Conservation (phyloP, 208 protist genomes). For the Leishmania amazonensis region DNA sequence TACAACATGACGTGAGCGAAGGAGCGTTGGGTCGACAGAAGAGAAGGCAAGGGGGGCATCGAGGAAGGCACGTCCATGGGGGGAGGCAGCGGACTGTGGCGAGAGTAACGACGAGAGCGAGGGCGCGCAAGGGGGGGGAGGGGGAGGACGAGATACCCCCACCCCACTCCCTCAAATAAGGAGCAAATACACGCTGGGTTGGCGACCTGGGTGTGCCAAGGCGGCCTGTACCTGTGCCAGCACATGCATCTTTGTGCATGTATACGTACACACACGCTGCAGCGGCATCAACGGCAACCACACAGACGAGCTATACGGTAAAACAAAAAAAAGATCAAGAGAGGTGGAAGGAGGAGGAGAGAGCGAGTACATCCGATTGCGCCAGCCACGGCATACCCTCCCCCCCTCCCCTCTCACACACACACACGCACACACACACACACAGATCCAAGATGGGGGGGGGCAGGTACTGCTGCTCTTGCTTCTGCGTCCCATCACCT, state of each 20-base stretch:
- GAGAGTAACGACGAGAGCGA: background rate
- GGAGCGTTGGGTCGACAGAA: no score
- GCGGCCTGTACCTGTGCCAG: background rate
- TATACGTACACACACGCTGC: background rate
- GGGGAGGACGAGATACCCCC: background rate
- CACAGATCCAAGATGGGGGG: background rate
- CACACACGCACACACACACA: background rate
- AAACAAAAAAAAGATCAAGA: background rate
- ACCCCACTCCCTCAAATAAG: background rate
- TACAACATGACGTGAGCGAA: no score
- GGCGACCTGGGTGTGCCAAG: background rate
- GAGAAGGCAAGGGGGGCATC: no score
- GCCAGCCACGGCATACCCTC: background rate
- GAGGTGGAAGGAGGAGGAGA: background rate
- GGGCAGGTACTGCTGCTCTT: background rate
- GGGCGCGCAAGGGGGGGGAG: background rate
- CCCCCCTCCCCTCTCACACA: no score
- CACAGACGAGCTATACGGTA: background rate
- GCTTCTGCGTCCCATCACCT: background rate
- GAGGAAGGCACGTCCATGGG: no score
- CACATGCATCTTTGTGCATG: background rate
- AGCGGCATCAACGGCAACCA: background rate
- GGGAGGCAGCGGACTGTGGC: no score
- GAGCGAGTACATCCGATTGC: background rate
- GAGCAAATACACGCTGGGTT: background rate